phyloP scores from a whole-genome alignment of 1,284 basidiomycete species.

The Cutaneotrichosporon daszewskae region DNA sequence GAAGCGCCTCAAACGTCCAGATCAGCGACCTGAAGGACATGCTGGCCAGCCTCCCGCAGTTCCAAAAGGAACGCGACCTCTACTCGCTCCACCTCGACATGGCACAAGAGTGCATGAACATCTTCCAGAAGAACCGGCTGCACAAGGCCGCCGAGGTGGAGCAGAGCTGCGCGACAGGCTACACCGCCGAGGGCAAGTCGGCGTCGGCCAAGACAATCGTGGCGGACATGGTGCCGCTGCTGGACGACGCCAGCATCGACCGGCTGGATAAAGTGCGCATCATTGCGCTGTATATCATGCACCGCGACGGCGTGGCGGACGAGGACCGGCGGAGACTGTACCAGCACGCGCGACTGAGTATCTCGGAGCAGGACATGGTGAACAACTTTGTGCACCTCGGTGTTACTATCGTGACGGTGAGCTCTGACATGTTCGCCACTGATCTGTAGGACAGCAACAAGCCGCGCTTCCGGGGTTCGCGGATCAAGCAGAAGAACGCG shows the following conservation, averaged over 20 bases:
- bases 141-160: constrained; percentile 84
- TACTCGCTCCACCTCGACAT: constrained; percentile 95
- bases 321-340: constrained; percentile 91
- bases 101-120: constrained; percentile 93
- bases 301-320: constrained; percentile 93
- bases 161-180: constrained; percentile 81
- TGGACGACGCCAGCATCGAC: constrained; percentile 72
- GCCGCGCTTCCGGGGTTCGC: constrained; percentile 62
- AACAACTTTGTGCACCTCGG: constrained; percentile 83
- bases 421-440: too few relatives aligned
- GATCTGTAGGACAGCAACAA: constrained; percentile 52
- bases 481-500: constrained; percentile 67
- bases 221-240: constrained; percentile 95
- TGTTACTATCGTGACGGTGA: constrained; percentile 70
- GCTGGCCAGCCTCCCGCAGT: constrained; percentile 91
- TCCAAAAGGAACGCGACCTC: constrained; percentile 90
- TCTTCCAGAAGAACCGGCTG: constrained; percentile 84
- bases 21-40: constrained; percentile 99
- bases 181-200: constrained; percentile 79
- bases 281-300: constrained; percentile 91
- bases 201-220: constrained; percentile 87
- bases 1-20: constrained; percentile 58
- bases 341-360: constrained; percentile 85
- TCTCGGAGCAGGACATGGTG: constrained; percentile 89
- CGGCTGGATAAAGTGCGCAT: constrained; percentile 85